Base-by-base conservation (phyloP, 2,329 filamentous ascomycete species). In the Parasarocladium wereldwijsianum region DNA sequence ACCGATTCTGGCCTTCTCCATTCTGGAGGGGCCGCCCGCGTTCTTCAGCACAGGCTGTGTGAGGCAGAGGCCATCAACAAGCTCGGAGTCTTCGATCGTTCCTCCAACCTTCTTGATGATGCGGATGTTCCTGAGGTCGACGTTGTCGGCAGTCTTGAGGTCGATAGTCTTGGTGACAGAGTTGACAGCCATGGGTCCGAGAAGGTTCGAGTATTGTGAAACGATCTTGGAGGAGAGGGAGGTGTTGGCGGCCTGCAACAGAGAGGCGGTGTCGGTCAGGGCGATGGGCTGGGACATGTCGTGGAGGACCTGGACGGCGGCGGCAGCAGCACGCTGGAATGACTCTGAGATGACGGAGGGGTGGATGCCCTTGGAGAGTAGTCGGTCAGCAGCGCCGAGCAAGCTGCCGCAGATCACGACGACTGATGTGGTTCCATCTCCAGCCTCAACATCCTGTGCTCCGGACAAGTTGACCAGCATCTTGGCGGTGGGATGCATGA, bases 401-500 rank as follows among this genome's bases (percentile, higher is more conserved):
- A 98, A 66, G 60, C 84, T 93, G 50, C 90, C 92, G 44, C 84
- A 90, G 58, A 98, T 93, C 42, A 98, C 90, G 17, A 98, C 90
- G 16, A 98, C 90, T 4, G 87, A 96, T 20, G 90, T 98, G 33
- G 90, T 98, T 47, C 90, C 92, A 55, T 98, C 90, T 60, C 90
- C 90, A 39, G 90, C 90, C 58, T 98, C 90, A 37, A 98, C 85
- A 63, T 98, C 90, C 57, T 98, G 90, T 41, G 90, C 90, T 42
- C 90, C 83, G 46, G 87, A 92, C 38, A 98, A 71, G 56, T 98
- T 86, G 48, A 98, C 90, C 43, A 98, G 69, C 90, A 98, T 98
- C 64, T 93, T 94, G 30, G 90, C 90, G 28, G 92, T 93, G n/a
- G 90, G 90, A 53, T 98, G 90, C 79, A 98, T 85, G 42, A 98